A percentile compares a stretch with the other conserved stretches of the same genome.
phyloP scores from a whole-genome alignment of 805 yeast genomes.

The Kregervanrija pseudodelftensis region DNA sequence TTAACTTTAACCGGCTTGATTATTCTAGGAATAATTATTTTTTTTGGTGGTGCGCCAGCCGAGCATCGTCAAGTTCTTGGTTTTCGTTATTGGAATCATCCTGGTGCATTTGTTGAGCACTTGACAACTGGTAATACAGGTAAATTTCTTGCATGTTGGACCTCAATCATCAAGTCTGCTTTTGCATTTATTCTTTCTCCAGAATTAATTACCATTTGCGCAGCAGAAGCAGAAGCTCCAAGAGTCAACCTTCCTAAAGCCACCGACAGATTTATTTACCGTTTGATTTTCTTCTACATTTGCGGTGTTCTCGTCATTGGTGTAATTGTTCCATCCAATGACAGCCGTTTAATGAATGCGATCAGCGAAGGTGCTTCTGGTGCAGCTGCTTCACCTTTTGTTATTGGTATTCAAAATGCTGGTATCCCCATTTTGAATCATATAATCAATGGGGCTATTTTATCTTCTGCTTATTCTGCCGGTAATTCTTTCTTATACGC shows the following conservation, averaged over 20 bases:
- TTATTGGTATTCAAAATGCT: conserved; percentile 70
- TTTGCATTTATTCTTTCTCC: conserved; percentile 48
- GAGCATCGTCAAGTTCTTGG: conserved; percentile 33
- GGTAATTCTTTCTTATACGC: conserved; percentile 72
- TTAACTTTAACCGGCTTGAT: conserved; percentile 57
- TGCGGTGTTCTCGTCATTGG: conserved; percentile 36
- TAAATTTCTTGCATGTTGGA: conserved; percentile 56
- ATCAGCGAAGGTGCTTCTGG: conserved; percentile 42
- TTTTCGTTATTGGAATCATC: conserved; percentile 34
- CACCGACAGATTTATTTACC: conserved; percentile 24
- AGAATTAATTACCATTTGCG: conserved; percentile 25
- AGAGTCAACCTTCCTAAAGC: conserved; percentile 28
- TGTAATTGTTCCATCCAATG: conserved; percentile 38
- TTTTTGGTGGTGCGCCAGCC: conserved; percentile 62
- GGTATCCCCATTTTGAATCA: conserved; percentile 64
- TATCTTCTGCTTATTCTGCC: conserved; percentile 46
- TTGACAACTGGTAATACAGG: conserved; percentile 49
- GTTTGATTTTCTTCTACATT: conserved; percentile 27
- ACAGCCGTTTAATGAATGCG: conserved; percentile 35
- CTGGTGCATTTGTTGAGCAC: conserved; percentile 43
- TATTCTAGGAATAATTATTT: conserved; percentile 47
- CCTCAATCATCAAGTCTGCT: conserved; percentile 56
- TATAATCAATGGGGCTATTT: conserved; percentile 69
- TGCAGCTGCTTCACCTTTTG: conserved; percentile 83
- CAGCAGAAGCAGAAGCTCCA: conserved; percentile 28